Percentiles rank a stretch among this genome's conserved stretches.
Conservation (phyloP, 257 asterid species). For the Solanum sitiens region DNA sequence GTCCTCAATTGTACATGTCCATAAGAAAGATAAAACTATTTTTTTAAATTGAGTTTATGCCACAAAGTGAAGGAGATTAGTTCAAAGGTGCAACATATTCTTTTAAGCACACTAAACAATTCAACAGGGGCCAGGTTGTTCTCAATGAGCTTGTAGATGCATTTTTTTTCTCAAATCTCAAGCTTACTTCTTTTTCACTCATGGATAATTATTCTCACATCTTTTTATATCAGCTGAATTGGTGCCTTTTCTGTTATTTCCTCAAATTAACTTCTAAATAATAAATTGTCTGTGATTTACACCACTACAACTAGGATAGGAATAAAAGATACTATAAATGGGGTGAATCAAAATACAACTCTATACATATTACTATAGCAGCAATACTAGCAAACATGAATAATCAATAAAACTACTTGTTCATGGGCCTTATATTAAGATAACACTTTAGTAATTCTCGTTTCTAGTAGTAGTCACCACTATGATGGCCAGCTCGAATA, state of each 20-base stretch:
- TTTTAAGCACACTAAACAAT: not conserved
- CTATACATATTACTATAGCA: not conserved
- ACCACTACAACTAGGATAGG: not conserved
- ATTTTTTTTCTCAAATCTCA: too few relatives aligned
- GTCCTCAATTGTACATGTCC: not conserved
- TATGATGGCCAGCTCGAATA: constrained; percentile 81
- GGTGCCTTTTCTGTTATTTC: not conserved
- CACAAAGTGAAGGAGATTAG: not conserved
- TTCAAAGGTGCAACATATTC: not conserved
- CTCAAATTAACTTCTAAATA: not conserved
- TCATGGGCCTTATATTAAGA: constrained; percentile 55
- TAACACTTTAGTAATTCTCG: constrained; percentile 65
- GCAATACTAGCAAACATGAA: not conserved
- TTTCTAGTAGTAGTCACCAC: constrained; percentile 80
- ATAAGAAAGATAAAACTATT: not conserved
- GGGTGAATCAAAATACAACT: not conserved
- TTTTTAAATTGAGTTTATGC: not conserved
- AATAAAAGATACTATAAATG: not conserved
- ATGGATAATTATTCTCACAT: not conserved
- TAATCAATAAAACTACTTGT: constrained; percentile 26
- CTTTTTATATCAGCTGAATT: not conserved
- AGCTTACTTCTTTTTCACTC: too few relatives aligned
- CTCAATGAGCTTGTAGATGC: too few relatives aligned
- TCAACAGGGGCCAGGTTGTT: not conserved
- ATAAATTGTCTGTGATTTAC: not conserved